A percentile compares a stretch with the other conserved stretches of the same genome.
phyloP scores from a whole-genome alignment of 1,139 yeast species.

The Debaryomyces psychrophilus region DNA sequence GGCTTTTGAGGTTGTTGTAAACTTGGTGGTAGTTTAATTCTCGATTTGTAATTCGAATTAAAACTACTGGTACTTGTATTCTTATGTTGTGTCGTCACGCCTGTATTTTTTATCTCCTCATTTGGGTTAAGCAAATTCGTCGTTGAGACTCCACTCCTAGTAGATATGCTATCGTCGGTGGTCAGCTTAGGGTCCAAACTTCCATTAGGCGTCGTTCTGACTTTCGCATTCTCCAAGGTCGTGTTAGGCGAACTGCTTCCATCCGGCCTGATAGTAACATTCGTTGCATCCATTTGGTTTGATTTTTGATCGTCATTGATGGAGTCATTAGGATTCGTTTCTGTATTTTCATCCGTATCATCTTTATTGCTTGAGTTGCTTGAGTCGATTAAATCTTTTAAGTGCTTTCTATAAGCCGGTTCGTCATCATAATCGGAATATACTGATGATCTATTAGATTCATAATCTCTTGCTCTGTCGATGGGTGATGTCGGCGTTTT shows the following conservation, averaged over 20 bases:
- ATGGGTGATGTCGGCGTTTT: not conserved
- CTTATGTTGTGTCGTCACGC: conserved; percentile 12
- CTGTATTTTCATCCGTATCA: not conserved
- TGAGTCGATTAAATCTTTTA: not conserved
- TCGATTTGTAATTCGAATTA: conserved; percentile 32
- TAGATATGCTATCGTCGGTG: not conserved
- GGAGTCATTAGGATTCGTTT: not conserved
- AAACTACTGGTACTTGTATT: conserved; percentile 33
- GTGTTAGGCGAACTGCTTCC: not conserved
- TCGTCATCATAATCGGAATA: conserved; percentile 22
- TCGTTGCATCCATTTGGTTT: not conserved
- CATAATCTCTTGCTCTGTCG: conserved; percentile 3
- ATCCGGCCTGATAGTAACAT: not conserved
- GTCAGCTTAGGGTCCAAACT: not conserved
- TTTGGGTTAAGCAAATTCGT: not conserved
- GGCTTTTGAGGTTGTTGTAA: conserved; percentile 17
- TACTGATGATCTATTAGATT: conserved; percentile 23
- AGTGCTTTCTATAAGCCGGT: not conserved
- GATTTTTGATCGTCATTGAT: not conserved
- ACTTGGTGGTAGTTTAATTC: conserved; percentile 37
- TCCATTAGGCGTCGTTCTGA: not conserved
- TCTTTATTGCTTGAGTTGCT: not conserved
- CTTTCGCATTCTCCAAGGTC: not conserved
- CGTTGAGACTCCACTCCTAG: not conserved
- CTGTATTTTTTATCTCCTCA: not conserved